Percentiles rank a stretch among this genome's conserved stretches.
Conservation (phyloP, 2,329 filamentous ascomycete species). For the Pyrenophora seminiperda region DNA sequence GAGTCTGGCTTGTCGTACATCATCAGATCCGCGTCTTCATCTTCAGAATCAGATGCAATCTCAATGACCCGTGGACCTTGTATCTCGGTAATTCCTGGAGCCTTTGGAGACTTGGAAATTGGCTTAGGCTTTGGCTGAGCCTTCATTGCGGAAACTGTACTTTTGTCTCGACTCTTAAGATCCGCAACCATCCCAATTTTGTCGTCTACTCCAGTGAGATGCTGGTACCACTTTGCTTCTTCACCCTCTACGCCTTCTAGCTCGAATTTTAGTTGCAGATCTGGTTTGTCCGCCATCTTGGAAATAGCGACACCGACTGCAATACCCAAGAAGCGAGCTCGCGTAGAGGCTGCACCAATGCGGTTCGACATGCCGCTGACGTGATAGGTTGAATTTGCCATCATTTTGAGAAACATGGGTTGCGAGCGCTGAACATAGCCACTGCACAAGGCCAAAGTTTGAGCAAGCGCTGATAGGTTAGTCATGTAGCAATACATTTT, state of each 20-base stretch:
- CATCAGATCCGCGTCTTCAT: conserved; percentile 67
- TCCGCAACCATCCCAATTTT: conserved; percentile 55
- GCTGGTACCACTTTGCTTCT: conserved; percentile 77
- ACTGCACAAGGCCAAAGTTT: conserved; percentile 76
- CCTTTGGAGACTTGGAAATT: conserved; percentile 12
- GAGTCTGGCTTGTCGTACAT: conserved; percentile 86
- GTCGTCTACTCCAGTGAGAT: conserved; percentile 67
- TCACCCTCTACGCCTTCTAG: conserved; percentile 75
- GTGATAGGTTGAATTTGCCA: conserved; percentile 74
- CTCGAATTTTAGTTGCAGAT: conserved; percentile 79
- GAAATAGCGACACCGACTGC: conserved; percentile 77
- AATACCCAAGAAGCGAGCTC: conserved; percentile 85
- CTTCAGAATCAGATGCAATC: conserved; percentile 56
- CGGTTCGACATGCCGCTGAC: conserved; percentile 83
- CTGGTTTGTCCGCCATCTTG: conserved; percentile 66
- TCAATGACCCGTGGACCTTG: conserved; percentile 55
- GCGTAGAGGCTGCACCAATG: conserved; percentile 74
- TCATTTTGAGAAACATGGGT: conserved; percentile 68
- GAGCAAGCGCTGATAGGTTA: conserved; percentile 68
- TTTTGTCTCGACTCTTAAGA: conserved; percentile 14
- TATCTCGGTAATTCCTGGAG: conserved; percentile 28
- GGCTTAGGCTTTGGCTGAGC: conserved; percentile 13
- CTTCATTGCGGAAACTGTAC: not conserved
- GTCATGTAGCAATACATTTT: too few species aligned
- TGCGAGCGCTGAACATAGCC: conserved; percentile 74